These are phyloP conservation scores for Oryza punctata DNA, from an alignment of 176 grass and related monocot genomes.

Conservation along the genomic window DNA sequence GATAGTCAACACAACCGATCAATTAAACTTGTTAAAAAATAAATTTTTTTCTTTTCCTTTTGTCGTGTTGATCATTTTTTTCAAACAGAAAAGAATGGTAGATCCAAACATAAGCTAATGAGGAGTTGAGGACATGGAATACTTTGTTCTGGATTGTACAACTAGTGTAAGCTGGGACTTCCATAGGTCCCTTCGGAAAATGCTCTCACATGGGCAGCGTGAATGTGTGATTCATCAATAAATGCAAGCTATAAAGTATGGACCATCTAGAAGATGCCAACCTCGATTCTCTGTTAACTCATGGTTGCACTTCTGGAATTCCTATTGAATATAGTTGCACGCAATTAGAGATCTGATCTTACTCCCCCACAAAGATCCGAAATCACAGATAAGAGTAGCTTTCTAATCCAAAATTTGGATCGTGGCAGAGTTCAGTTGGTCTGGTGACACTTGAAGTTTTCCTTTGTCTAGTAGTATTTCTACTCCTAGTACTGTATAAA, in stretches of 20 bases:
- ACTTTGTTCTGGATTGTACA: background rate
- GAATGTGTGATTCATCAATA: background rate
- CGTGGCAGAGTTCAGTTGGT: background rate
- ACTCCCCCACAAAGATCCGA: background rate
- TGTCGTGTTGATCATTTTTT: background rate
- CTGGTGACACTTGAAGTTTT: background rate
- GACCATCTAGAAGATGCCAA: constrained; percentile 30
- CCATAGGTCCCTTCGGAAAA: background rate
- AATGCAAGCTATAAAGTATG: constrained; percentile 27
- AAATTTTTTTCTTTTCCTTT: background rate
- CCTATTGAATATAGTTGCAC: background rate
- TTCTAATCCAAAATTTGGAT: background rate
- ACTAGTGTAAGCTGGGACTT: background rate
- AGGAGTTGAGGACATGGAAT: background rate
- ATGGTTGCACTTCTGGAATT: background rate
- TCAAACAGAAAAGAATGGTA: background rate
- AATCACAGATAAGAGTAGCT: background rate
- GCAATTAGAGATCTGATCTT: background rate
- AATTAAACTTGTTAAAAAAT: background rate
- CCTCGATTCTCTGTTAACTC: background rate
- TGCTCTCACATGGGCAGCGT: constrained; percentile 36
- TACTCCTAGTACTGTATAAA: background rate
- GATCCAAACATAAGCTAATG: background rate
- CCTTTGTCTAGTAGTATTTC: background rate
- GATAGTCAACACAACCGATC: background rate